Base-by-base conservation (phyloP, 495 filamentous ascomycete species). In the Lasiosphaeria hispida region DNA sequence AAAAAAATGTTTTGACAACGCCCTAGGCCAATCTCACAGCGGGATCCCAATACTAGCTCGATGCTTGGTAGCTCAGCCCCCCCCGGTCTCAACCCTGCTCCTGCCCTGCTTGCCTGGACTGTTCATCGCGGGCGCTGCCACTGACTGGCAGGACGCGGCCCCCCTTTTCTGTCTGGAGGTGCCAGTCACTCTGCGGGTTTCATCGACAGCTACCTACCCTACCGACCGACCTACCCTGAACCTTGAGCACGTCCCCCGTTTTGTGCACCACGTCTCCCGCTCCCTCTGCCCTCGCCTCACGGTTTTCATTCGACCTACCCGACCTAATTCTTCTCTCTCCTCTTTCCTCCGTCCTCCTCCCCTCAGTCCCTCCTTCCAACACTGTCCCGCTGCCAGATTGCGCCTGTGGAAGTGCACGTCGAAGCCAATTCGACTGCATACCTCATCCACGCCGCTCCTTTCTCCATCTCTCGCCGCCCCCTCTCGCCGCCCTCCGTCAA, bases 321-420 rank as follows among this genome's bases (percentile, higher is more conserved):
- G 38, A 36, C 34, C 42, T 57, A 59, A 56, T 30, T 37, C 40
- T 30, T 39, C 49, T 51, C 45, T 55, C 55, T 57, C 39, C 55
- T 58, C 50, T 52, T 59, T 49, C 57, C 54, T 60, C 41, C 51
- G 47, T 62, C 48, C 49, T 56, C 36, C 48, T 53, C 44, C 51
- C 40, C 48, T 62, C 63, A 61, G 53, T 66, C 57, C 57, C 59
- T 59, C 62, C 63, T 63, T 66, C 64, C 58, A 48, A 39, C 42
- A 38, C 52, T 57, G 30, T 37, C 59, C 37, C 11, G 41, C 55
- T 51, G 19, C 45, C 36, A 42, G 51, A 62, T 53, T 61, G 61
- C 55, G 59, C 58, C 67, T 53, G 59, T 65, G 56, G 60, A 62
- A 59, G 61, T 55, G 53, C 53, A 53, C 57, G 62, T 57, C 53